phyloP scores from a whole-genome alignment of 2,329 filamentous ascomycete species.

The Sporothrix brasiliensis region DNA sequence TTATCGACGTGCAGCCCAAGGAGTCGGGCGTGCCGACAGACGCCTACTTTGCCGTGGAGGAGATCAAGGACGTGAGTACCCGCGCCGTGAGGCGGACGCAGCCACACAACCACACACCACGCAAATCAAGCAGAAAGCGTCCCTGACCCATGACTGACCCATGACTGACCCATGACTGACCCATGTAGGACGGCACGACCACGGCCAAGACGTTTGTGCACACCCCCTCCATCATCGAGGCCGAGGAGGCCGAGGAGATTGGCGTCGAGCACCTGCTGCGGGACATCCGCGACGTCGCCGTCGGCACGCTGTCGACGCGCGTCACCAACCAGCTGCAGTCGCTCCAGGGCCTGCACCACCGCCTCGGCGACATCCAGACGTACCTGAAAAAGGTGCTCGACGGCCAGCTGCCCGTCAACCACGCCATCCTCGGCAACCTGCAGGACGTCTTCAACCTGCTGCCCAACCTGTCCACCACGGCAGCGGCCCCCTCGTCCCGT shows the following conservation, averaged over 20 bases:
- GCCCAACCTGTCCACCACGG: slow-evolving; percentile 79
- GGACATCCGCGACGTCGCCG: slow-evolving; percentile 96
- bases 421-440: slow-evolving; percentile 95
- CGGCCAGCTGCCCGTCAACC: slow-evolving; percentile 90
- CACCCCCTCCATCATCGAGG: slow-evolving; percentile 96
- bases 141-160: too few relatives aligned
- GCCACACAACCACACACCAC: too few relatives aligned
- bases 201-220: slow-evolving; percentile 98
- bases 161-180: slow-evolving; percentile 3
- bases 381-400: slow-evolving; percentile 97
- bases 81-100: not conserved
- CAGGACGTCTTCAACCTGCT: slow-evolving; percentile 99
- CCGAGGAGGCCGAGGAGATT: slow-evolving; percentile 98
- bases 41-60: slow-evolving; percentile 98
- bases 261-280: slow-evolving; percentile 96
- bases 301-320: slow-evolving; percentile 92
- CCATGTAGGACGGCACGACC: slow-evolving; percentile 83
- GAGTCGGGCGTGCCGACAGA: slow-evolving; percentile 97
- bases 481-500: slow-evolving; percentile 37
- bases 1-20: slow-evolving; percentile 97
- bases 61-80: slow-evolving; percentile 90
- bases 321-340: slow-evolving; percentile 98
- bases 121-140: too few relatives aligned
- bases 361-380: slow-evolving; percentile 89
- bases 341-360: slow-evolving; percentile 90